A percentile compares a stretch with the other conserved stretches of the same genome.
These are phyloP conservation scores for Micromonas pusilla DNA, from an alignment of 139 green algal genomes.

Conservation along the genomic window DNA sequence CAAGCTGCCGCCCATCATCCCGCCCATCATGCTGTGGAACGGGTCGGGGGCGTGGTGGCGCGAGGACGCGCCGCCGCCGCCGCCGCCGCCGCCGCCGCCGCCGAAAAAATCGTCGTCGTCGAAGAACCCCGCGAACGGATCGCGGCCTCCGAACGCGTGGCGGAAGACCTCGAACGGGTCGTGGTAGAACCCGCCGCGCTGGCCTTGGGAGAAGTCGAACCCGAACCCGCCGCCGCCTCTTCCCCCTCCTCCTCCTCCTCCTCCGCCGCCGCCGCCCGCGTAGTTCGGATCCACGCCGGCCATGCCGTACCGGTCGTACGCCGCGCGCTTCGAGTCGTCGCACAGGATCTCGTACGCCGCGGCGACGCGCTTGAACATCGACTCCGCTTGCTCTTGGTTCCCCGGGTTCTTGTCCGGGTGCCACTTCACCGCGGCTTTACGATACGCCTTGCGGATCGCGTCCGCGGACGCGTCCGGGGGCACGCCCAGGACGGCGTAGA, in stretches of 20 bases:
- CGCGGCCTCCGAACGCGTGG: neutral
- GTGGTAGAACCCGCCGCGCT: neutral
- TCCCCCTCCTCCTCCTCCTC: neutral
- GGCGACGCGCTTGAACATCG: conserved; percentile 31
- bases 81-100: neutral
- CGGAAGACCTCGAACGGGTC: conserved; percentile 26
- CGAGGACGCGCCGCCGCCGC: neutral
- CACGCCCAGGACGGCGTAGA: conserved; percentile 12
- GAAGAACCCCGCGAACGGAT: neutral
- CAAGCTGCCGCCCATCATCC: neutral
- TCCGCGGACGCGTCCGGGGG: neutral
- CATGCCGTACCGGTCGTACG: conserved; percentile 28
- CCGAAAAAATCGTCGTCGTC: neutral
- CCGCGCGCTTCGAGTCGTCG: conserved; percentile 23
- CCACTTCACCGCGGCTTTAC: neutral
- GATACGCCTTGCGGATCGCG: conserved; percentile 5
- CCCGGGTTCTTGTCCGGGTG: conserved; percentile 38
- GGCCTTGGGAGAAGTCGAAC: neutral
- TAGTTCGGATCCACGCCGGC: neutral
- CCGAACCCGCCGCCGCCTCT: neutral
- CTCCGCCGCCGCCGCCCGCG: neutral
- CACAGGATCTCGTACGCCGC: conserved; percentile 35
- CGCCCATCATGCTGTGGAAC: neutral
- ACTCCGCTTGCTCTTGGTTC: conserved; percentile 26
- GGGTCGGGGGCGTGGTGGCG: too few relatives aligned